These are phyloP conservation scores for Crataegus laevigata DNA, from an alignment of 306 rosid species.

Conservation along the genomic window DNA sequence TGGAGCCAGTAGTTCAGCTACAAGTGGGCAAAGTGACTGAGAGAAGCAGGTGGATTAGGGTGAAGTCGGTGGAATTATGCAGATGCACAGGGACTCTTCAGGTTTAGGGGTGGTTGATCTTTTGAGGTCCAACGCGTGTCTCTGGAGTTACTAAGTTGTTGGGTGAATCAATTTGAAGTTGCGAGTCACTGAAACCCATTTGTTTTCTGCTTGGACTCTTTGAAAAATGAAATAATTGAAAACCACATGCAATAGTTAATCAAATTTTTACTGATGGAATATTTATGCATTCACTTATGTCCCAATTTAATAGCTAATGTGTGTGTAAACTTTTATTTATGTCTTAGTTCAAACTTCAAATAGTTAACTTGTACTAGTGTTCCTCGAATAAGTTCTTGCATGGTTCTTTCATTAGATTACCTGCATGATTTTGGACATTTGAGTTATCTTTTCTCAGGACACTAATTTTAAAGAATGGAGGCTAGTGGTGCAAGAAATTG, in stretches of 20 bases:
- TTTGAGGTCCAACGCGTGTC: background rate
- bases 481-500: conserved; percentile 93
- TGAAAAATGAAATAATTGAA: background rate
- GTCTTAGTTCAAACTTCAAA: background rate
- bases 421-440: conserved; percentile 24
- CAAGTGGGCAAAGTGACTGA: background rate
- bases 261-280: background rate
- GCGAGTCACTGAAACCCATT: background rate
- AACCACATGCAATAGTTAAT: background rate
- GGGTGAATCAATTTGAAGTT: background rate
- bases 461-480: conserved; percentile 93
- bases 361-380: background rate
- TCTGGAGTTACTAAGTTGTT: background rate
- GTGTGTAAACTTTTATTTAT: background rate
- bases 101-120: background rate
- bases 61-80: background rate
- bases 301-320: background rate
- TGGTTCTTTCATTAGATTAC: background rate
- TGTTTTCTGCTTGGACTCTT: background rate
- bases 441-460: conserved; percentile 49
- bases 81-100: background rate
- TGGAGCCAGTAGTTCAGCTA: background rate
- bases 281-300: background rate
- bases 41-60: background rate
- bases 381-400: background rate